These are phyloP conservation scores for Malania oleifera DNA, from an alignment of 164 flowering plant genomes.

Conservation along the genomic window DNA sequence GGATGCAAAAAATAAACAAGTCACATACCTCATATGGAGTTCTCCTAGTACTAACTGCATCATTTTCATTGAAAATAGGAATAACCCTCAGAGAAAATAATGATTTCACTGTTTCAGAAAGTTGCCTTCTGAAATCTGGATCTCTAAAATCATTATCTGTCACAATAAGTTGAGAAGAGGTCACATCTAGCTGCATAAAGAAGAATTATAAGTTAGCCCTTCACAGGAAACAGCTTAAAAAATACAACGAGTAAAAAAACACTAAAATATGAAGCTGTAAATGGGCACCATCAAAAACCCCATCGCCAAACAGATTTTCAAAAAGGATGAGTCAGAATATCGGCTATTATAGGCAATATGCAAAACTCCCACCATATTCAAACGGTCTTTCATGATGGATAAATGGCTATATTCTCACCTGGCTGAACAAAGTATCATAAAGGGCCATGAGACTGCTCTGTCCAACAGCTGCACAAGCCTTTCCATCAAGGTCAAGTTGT, in stretches of 20 bases:
- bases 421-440: conserved; percentile 38
- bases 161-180: conserved; percentile 92
- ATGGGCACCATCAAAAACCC: no score
- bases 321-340: no score
- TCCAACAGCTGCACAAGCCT: conserved; percentile 34
- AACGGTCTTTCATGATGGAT: no score
- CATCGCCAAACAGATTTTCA: no score
- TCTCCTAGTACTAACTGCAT: conserved; percentile 87
- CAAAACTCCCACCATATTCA: no score
- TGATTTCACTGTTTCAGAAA: conserved; percentile 63
- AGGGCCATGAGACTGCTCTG: conserved; percentile 43
- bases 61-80: conserved; percentile 97
- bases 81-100: conserved; percentile 62
- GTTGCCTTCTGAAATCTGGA: conserved; percentile 69
- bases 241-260: no score
- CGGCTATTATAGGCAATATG: no score
- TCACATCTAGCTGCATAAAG: conserved; percentile 75
- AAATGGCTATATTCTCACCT: no score
- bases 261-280: no score
- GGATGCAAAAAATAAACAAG: no score
- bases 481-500: background rate
- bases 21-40: conserved; percentile 85
- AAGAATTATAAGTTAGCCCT: no score
- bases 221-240: no score
- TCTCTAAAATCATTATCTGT: conserved; percentile 89